Evolutionary conservation across 2,329 filamentous ascomycete genomes (phyloP).

Genomic region (Trichophyton mentagrophytes): DNA sequence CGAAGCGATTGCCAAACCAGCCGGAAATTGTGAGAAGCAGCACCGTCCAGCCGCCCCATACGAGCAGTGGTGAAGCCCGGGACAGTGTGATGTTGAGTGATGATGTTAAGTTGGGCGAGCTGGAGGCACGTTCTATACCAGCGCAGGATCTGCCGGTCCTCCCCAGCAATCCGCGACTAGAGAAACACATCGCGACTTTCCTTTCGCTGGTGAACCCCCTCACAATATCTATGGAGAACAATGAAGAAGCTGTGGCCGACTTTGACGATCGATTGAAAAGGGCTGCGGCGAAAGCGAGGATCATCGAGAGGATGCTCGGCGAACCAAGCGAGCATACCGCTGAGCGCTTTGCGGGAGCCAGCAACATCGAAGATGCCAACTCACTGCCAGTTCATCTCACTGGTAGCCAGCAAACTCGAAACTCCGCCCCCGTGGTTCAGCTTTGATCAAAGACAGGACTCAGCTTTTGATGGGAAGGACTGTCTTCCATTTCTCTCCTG

Average conservation of each 20-base stretch:
- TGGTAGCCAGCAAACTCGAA: background rate
- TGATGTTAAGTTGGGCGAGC: background rate
- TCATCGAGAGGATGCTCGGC: conserved; percentile 61
- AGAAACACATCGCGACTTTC: conserved; percentile 63
- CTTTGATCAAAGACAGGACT: background rate
- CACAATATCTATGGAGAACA: conserved; percentile 67
- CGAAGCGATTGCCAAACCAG: conserved; percentile 47
- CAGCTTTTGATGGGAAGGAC: too few relatives aligned
- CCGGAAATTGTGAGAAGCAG: conserved; percentile 8
- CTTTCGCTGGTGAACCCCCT: conserved; percentile 67
- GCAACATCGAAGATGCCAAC: background rate
- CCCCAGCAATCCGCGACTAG: conserved; percentile 42
- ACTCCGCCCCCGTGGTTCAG: background rate
- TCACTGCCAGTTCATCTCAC: background rate
- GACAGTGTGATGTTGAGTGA: background rate
- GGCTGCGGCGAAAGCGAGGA: conserved; percentile 69
- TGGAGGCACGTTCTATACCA: background rate
- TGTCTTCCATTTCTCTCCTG: too few relatives aligned
- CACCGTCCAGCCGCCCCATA: background rate
- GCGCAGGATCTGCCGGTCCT: conserved; percentile 7
- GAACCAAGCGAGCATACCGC: conserved; percentile 25
- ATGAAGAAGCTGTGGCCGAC: conserved; percentile 77
- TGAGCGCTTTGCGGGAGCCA: background rate
- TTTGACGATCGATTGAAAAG: conserved; percentile 81
- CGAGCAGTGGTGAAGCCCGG: background rate